Conservation (phyloP, 768 basidiomycete genomes). For the Amanita jacksonii region DNA sequence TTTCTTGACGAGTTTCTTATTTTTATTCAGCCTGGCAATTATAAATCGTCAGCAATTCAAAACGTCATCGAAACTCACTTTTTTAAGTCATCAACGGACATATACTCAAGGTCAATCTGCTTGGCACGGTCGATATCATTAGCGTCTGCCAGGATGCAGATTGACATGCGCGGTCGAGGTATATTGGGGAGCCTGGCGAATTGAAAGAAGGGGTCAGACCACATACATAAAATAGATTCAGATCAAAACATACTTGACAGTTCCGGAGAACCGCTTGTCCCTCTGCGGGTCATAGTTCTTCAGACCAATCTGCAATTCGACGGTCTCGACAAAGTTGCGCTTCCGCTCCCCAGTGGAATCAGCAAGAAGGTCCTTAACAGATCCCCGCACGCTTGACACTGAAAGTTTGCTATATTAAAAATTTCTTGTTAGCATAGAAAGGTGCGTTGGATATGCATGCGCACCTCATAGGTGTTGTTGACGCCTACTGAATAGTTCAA, state of each 20-base stretch:
- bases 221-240: neutral
- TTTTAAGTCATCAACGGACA: constrained; percentile 99
- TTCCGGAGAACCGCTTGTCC: constrained; percentile 99
- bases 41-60: neutral
- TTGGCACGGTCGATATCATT: constrained; percentile 98
- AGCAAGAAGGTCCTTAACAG: constrained; percentile 83
- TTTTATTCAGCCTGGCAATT: constrained; percentile 83
- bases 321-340: constrained; percentile 92
- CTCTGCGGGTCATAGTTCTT: constrained; percentile 99
- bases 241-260: constrained; percentile 88
- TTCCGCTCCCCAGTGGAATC: constrained; percentile 81
- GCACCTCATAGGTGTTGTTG: too few relatives aligned
- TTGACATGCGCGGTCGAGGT: constrained; percentile 97
- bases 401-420: constrained; percentile 74
- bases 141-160: constrained; percentile 99
- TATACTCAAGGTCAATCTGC: constrained; percentile 96
- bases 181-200: constrained; percentile 78
- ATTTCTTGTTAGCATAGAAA: too few relatives aligned
- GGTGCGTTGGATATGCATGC: too few relatives aligned
- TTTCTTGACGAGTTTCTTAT: constrained; percentile 99
- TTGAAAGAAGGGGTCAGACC: constrained; percentile 4
- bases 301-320: constrained; percentile 93
- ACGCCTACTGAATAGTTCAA: too few relatives aligned
- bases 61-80: constrained; percentile 49
- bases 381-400: constrained; percentile 99